These are phyloP conservation scores for Scheffersomyces illinoinensis DNA, from an alignment of 1,139 yeast species.

Conservation along the genomic window DNA sequence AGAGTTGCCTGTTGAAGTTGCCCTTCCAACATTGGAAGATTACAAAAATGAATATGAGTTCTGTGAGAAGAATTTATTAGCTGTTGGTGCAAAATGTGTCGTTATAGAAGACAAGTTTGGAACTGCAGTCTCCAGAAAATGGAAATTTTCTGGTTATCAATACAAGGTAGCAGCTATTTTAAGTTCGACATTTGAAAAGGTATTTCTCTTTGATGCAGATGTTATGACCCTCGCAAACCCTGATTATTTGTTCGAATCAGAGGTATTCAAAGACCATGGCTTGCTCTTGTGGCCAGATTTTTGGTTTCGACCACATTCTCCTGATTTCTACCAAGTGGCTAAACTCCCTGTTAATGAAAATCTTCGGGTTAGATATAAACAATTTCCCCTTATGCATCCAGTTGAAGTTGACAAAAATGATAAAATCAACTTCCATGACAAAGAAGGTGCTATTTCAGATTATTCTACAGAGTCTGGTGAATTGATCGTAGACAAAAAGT, in stretches of 20 bases:
- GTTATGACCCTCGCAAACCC: constrained; percentile 14
- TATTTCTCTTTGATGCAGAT: constrained; percentile 17
- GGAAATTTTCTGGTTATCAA: constrained; percentile 9
- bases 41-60: constrained; percentile 26
- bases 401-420: constrained; percentile 2
- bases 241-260: constrained; percentile 21
- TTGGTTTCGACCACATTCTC: constrained; percentile 17
- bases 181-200: constrained; percentile 17
- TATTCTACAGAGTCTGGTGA: constrained; percentile 17
- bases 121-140: not conserved
- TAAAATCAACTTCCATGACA: constrained; percentile 8
- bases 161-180: constrained; percentile 17
- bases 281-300: constrained; percentile 20
- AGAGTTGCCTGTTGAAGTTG: too few relatives aligned
- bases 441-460: constrained; percentile 16
- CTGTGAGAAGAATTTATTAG: constrained; percentile 26
- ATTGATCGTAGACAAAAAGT: constrained; percentile 13
- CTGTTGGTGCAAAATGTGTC: constrained; percentile 30
- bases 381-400: not conserved
- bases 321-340: constrained; percentile 13
- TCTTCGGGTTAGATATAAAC: not conserved
- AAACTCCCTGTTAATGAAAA: constrained; percentile 8
- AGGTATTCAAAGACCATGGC: constrained; percentile 24
- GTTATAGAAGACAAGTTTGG: constrained; percentile 11
- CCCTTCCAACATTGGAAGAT: not conserved